A percentile compares a stretch with the other conserved stretches of the same genome.
Evolutionary conservation across 2,329 filamentous ascomycete species (phyloP).

Genomic region (Aspergillus intermedius): DNA sequence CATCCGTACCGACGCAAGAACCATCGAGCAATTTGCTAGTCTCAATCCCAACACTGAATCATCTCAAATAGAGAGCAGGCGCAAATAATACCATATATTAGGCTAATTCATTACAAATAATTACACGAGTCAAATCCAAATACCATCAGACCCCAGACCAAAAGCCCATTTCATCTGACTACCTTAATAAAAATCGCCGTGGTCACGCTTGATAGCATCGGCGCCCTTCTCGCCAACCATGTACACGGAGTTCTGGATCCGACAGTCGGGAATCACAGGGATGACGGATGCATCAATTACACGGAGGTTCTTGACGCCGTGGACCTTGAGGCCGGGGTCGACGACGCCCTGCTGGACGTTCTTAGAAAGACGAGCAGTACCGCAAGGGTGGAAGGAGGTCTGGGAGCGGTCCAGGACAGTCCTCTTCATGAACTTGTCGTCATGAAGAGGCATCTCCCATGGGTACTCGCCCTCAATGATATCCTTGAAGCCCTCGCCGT

Average conservation of each 20-base stretch:
- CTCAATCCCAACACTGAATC: too few relatives aligned
- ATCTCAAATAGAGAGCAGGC: too few relatives aligned
- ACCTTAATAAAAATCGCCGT: too few relatives aligned
- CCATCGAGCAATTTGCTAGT: too few relatives aligned
- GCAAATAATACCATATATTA: too few relatives aligned
- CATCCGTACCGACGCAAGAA: too few relatives aligned
- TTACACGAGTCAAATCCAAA: too few relatives aligned
- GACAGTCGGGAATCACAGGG: conserved; percentile 47
- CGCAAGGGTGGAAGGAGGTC: conserved; percentile 46
- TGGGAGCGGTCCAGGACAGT: conserved; percentile 50
- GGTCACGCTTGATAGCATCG: too few relatives aligned
- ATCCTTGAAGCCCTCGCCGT: conserved; percentile 47
- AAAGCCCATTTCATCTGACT: too few relatives aligned
- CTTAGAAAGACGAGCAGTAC: conserved; percentile 47
- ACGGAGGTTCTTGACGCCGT: conserved; percentile 46
- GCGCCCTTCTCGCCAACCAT: conserved; percentile 46
- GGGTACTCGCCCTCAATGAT: conserved; percentile 41
- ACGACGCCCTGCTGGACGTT: conserved; percentile 46
- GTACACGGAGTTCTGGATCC: conserved; percentile 52
- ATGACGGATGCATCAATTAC: conserved; percentile 50
- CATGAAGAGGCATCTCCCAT: conserved; percentile 50
- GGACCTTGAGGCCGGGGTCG: conserved; percentile 43
- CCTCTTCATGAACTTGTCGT: conserved; percentile 50
- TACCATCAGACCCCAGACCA: too few relatives aligned
- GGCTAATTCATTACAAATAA: too few relatives aligned